A percentile compares a stretch with the other conserved stretches of the same genome.
Evolutionary conservation across 192 early-diverging fungal genomes (phyloP).

Genomic region (Coemansia sp.): DNA sequence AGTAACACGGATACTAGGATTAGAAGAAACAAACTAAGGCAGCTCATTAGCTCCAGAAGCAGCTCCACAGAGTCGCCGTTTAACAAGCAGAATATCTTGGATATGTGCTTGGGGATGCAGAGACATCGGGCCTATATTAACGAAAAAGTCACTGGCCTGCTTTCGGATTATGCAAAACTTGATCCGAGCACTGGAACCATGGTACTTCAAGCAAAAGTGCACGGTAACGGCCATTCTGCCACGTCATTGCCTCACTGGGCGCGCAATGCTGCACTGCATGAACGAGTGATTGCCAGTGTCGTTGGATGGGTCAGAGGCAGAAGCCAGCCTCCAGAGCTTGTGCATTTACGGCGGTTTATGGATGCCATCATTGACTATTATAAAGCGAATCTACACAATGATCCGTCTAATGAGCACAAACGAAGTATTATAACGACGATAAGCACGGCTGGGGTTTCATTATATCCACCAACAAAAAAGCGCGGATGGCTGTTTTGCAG

Average conservation of each 20-base stretch:
- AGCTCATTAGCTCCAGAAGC: constrained; percentile 17
- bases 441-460: constrained; percentile 27
- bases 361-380: constrained; percentile 18
- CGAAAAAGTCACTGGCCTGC: constrained; percentile 6
- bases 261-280: constrained; percentile 32
- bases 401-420: neutral
- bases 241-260: constrained; percentile 18
- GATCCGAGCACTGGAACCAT: constrained; percentile 11
- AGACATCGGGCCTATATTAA: constrained; percentile 35
- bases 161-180: constrained; percentile 15
- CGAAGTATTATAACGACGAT: neutral
- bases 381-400: neutral
- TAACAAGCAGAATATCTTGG: constrained; percentile 15
- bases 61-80: constrained; percentile 18
- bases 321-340: constrained; percentile 40
- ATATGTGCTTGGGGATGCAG: constrained; percentile 38
- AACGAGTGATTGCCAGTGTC: constrained; percentile 32
- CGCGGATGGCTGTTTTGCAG: constrained; percentile 44
- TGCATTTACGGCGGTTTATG: constrained; percentile 26
- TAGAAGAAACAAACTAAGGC: constrained; percentile 39
- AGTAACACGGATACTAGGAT: constrained; percentile 42
- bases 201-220: constrained; percentile 15
- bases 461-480: constrained; percentile 22
- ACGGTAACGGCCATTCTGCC: neutral
- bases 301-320: constrained; percentile 36